phyloP scores from a whole-genome alignment of 2,329 filamentous ascomycete species.

The Diaporthe amygdali region DNA sequence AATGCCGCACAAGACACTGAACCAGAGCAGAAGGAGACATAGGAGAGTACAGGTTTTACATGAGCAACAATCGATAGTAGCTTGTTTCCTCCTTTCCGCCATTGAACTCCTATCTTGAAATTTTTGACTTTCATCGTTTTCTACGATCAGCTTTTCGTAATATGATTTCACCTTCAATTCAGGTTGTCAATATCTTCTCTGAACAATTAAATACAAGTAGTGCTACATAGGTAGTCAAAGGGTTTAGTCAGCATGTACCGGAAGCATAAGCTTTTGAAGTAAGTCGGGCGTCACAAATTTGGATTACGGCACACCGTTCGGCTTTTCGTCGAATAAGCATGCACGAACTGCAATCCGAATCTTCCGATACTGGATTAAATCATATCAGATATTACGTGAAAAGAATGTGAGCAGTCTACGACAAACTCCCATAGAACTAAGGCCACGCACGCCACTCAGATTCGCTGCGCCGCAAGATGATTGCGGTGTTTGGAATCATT shows the following conservation, averaged over 20 bases:
- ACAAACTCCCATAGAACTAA: not conserved
- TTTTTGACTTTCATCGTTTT: not conserved
- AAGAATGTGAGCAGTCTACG: not conserved
- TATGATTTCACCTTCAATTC: not conserved
- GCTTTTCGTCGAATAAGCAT: no score
- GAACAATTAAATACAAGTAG: not conserved
- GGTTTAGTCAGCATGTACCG: no score
- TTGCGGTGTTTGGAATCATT: not conserved
- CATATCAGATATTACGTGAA: no score
- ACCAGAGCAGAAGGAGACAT: not conserved
- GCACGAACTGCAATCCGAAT: no score
- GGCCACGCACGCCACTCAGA: not conserved
- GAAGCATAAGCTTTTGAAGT: no score
- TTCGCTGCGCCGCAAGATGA: not conserved
- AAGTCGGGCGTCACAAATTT: no score
- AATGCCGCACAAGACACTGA: not conserved
- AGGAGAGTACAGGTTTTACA: not conserved
- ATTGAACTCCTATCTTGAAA: not conserved
- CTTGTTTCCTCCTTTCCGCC: not conserved
- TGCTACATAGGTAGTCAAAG: not conserved
- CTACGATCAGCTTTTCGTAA: not conserved
- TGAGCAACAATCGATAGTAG: not conserved
- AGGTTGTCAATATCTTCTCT: not conserved
- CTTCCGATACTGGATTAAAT: no score
- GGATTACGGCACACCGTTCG: no score